A percentile compares a stretch with the other conserved stretches of the same genome.
Conservation (phyloP, 768 basidiomycete species). For the Auriculariales sp. region DNA sequence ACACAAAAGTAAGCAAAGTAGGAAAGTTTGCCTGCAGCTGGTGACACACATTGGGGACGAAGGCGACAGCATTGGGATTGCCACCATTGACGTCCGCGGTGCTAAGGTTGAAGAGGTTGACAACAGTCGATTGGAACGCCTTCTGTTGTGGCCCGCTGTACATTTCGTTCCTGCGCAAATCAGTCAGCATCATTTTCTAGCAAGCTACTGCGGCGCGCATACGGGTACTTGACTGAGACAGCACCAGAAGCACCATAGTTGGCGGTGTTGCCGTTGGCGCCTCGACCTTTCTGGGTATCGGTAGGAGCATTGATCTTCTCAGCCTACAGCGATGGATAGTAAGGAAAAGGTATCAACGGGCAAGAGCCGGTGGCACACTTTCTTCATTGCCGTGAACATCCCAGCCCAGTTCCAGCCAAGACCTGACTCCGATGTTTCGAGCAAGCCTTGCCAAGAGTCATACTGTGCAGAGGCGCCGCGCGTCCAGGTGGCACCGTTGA, state of each 20-base stretch:
- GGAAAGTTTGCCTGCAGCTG: not conserved
- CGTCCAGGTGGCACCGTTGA: constrained; percentile 20
- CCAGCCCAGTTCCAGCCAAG: not conserved
- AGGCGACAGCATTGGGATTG: constrained; percentile 38
- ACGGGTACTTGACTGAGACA: constrained; percentile 32
- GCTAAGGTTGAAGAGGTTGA: constrained; percentile 31
- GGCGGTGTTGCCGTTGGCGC: constrained; percentile 8
- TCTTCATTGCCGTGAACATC: constrained; percentile 8
- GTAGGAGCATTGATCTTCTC: constrained; percentile 35
- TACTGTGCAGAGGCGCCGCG: constrained; percentile 31
- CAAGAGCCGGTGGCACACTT: constrained; percentile 13
- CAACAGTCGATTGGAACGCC: constrained; percentile 33
- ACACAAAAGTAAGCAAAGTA: constrained; percentile 8
- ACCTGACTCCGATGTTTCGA: constrained; percentile 13
- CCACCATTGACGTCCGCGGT: constrained; percentile 43
- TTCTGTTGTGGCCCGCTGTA: constrained; percentile 41
- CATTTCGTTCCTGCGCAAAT: constrained; percentile 19
- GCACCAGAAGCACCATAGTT: constrained; percentile 42
- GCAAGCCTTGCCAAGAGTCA: constrained; percentile 21
- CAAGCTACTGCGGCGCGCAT: constrained; percentile 1
- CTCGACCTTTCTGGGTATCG: constrained; percentile 16
- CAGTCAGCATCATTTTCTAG: not conserved
- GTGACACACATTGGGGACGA: constrained; percentile 30
- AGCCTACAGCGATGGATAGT: constrained; percentile 17
- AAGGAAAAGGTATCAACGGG: not conserved